phyloP scores from a whole-genome alignment of 306 rosid genomes.

The Cucurbita pepo region DNA sequence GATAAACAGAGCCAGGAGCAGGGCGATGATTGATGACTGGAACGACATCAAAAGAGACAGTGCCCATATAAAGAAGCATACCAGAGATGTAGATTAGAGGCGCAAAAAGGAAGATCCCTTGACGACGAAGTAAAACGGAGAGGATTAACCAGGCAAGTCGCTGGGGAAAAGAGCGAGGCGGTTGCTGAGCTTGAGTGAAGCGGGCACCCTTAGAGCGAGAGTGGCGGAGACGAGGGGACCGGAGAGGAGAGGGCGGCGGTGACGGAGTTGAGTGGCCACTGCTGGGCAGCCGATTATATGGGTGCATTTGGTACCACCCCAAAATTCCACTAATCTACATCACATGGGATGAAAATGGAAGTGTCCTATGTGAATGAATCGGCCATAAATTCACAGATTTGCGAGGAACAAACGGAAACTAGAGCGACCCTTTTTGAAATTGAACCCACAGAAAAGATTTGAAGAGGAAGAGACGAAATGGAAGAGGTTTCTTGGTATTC shows the following conservation, averaged over 20 bases:
- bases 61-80: constrained; percentile 72
- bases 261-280: constrained; percentile 92
- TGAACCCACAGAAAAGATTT: background rate
- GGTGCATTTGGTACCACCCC: constrained; percentile 38
- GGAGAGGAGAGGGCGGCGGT: constrained; percentile 71
- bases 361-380: background rate
- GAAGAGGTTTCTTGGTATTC: background rate
- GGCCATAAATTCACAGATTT: background rate
- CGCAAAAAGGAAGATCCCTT: constrained; percentile 86
- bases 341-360: constrained; percentile 10
- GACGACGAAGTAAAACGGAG: constrained; percentile 68
- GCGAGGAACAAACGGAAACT: background rate
- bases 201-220: constrained; percentile 44
- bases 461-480: background rate
- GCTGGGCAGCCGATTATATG: constrained; percentile 72
- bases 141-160: constrained; percentile 57
- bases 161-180: constrained; percentile 35
- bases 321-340: constrained; percentile 4
- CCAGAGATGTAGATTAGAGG: constrained; percentile 85
- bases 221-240: constrained; percentile 74
- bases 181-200: constrained; percentile 24
- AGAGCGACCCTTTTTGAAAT: background rate
- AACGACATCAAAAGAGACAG: constrained; percentile 59
- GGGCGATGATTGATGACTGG: constrained; percentile 57
- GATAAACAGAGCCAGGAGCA: constrained; percentile 67